Evolutionary conservation across 352 stramenopile genomes (phyloP).

Genomic region (Labyrinthula sp.): DNA sequence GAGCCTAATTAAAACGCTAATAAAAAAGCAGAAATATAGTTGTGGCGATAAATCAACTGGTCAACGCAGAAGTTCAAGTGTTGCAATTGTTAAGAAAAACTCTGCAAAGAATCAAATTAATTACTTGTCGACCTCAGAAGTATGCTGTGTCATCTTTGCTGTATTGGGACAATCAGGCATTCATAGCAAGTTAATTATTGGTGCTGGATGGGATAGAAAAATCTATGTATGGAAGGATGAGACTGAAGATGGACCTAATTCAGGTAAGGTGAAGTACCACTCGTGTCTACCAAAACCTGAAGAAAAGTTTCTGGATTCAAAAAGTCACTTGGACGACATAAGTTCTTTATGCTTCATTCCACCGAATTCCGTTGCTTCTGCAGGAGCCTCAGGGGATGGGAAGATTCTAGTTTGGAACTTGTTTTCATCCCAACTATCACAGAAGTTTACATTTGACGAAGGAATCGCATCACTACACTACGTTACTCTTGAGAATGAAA

Average conservation of each 20-base stretch:
- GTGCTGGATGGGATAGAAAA: slow-evolving; percentile 52
- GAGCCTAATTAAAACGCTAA: slow-evolving; percentile 51
- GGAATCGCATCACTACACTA: too few species aligned
- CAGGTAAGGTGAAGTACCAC: slow-evolving; percentile 28
- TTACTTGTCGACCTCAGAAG: slow-evolving; percentile 12
- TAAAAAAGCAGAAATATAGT: slow-evolving; percentile 42
- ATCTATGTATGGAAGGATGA: slow-evolving; percentile 58
- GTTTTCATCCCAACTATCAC: too few species aligned
- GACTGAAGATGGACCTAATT: slow-evolving; percentile 45
- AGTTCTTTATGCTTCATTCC: slow-evolving; percentile 23
- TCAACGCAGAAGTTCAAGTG: not conserved
- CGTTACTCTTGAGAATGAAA: too few species aligned
- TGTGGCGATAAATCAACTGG: slow-evolving; percentile 5
- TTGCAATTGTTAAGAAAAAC: slow-evolving; percentile 11
- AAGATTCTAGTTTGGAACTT: too few species aligned
- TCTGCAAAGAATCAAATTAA: slow-evolving; percentile 6
- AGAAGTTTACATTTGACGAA: too few species aligned
- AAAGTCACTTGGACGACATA: slow-evolving; percentile 30
- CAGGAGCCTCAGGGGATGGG: too few species aligned
- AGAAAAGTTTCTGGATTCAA: slow-evolving; percentile 6
- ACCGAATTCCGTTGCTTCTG: slow-evolving; percentile 24
- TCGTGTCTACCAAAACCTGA: slow-evolving; percentile 27
- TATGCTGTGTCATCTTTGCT: slow-evolving; percentile 11
- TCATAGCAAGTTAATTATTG: slow-evolving; percentile 55
- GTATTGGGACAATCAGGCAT: slow-evolving; percentile 44